A percentile compares a stretch with the other conserved stretches of the same genome.
These are phyloP conservation scores for Debaryomyces sp. DNA, from an alignment of 1,139 yeast species.

Conservation along the genomic window DNA sequence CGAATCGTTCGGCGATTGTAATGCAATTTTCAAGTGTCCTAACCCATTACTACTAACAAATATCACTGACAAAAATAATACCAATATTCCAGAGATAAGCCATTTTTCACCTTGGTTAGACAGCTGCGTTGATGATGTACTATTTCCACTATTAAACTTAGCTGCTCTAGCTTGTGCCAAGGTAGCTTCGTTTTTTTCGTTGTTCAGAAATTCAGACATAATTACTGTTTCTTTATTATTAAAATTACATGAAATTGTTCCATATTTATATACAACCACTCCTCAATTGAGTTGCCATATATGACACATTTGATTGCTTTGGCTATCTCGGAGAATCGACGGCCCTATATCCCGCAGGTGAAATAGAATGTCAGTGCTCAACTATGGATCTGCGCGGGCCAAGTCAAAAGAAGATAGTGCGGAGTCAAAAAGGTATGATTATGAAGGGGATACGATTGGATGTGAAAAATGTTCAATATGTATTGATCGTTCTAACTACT, in stretches of 20 bases:
- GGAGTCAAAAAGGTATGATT: not conserved
- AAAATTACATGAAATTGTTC: not conserved
- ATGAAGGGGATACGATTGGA: not conserved
- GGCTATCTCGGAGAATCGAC: not conserved
- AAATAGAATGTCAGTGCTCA: not conserved
- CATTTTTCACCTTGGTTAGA: not conserved
- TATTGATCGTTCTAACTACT: not conserved
- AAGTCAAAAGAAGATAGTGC: not conserved
- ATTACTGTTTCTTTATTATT: not conserved
- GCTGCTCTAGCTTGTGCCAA: not conserved
- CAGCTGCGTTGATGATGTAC: not conserved
- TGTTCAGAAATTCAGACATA: not conserved
- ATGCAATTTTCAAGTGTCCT: slow-evolving; percentile 23
- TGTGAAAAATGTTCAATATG: not conserved
- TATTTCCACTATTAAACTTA: not conserved
- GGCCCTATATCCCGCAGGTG: not conserved
- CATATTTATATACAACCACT: not conserved
- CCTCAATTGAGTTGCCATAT: not conserved
- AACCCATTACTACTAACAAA: slow-evolving; percentile 25
- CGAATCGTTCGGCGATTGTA: slow-evolving; percentile 19
- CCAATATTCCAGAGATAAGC: not conserved
- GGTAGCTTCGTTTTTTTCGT: not conserved
- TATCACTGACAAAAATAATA: slow-evolving; percentile 11
- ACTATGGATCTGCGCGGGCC: not conserved
- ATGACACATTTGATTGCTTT: not conserved